Conservation (phyloP, 495 filamentous ascomycete genomes). For the Parachaetomium inaequale region DNA sequence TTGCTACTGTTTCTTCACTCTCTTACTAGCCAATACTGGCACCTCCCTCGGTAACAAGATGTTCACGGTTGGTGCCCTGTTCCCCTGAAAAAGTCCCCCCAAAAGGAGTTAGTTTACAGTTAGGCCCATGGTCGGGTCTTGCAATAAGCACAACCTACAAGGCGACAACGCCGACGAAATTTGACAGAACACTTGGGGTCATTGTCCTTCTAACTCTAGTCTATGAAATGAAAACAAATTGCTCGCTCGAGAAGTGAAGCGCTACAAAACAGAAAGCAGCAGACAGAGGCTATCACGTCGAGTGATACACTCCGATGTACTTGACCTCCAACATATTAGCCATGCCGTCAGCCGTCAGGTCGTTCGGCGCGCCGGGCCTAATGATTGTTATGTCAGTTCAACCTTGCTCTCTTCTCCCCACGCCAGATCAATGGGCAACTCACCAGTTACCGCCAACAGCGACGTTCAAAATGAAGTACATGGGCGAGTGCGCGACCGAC, state of each 20-base stretch:
- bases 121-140: no score
- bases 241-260: neutral
- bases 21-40: no score
- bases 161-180: no score
- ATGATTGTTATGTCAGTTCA: neutral
- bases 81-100: no score
- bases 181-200: no score
- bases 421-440: constrained; percentile 10
- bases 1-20: no score
- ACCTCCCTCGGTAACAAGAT: no score
- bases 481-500: constrained; percentile 28
- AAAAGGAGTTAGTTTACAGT: no score
- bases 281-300: neutral
- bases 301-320: neutral
- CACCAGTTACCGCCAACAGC: constrained; percentile 45
- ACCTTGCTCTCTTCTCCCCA: neutral
- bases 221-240: neutral
- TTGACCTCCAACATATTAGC: constrained; percentile 5
- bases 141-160: no score
- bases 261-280: neutral
- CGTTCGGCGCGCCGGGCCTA: neutral
- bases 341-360: neutral
- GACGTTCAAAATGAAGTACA: constrained; percentile 45
- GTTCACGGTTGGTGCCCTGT: no score
- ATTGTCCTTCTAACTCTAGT: neutral